These are phyloP conservation scores for Coniophora puteana DNA, from an alignment of 1,284 basidiomycete genomes.

Conservation along the genomic window DNA sequence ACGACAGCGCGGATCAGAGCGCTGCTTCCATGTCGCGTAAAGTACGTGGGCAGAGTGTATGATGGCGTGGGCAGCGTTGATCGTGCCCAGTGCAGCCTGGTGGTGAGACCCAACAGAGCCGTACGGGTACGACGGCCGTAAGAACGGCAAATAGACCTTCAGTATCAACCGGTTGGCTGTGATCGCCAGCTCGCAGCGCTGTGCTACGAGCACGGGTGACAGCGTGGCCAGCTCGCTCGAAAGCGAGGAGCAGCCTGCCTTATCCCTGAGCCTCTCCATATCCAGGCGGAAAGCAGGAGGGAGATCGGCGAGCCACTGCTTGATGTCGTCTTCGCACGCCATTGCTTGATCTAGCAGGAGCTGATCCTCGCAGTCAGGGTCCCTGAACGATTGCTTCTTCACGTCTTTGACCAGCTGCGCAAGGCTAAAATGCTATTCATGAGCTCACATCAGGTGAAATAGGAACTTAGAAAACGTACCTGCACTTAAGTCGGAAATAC, in stretches of 20 bases:
- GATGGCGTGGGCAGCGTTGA: conserved; percentile 59
- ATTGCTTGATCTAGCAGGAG: conserved; percentile 57
- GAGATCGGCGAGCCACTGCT: conserved; percentile 48
- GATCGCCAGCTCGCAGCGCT: conserved; percentile 56
- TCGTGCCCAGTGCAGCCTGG: conserved; percentile 50
- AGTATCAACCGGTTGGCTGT: conserved; percentile 57
- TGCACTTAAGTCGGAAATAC: conserved; percentile 46
- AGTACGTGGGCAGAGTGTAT: conserved; percentile 46
- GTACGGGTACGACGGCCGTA: conserved; percentile 32
- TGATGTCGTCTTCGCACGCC: conserved; percentile 51
- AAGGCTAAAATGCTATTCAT: conserved; percentile 25
- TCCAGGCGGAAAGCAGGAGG: conserved; percentile 40
- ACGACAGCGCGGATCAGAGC: conserved; percentile 19
- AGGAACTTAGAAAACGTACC: conserved; percentile 27
- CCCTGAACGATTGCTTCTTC: conserved; percentile 39
- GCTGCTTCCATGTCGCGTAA: conserved; percentile 35
- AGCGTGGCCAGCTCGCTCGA: conserved; percentile 15
- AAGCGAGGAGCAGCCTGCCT: background rate
- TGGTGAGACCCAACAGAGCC: conserved; percentile 27
- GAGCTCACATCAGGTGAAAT: too few relatives aligned
- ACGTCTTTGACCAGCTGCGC: conserved; percentile 49
- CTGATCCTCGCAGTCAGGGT: conserved; percentile 29
- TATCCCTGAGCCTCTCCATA: conserved; percentile 13
- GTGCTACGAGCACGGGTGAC: conserved; percentile 37
- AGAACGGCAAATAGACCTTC: conserved; percentile 64